Evolutionary conservation across 148 eudicot genomes (phyloP).

Genomic region (Dianthus caryophyllus): DNA sequence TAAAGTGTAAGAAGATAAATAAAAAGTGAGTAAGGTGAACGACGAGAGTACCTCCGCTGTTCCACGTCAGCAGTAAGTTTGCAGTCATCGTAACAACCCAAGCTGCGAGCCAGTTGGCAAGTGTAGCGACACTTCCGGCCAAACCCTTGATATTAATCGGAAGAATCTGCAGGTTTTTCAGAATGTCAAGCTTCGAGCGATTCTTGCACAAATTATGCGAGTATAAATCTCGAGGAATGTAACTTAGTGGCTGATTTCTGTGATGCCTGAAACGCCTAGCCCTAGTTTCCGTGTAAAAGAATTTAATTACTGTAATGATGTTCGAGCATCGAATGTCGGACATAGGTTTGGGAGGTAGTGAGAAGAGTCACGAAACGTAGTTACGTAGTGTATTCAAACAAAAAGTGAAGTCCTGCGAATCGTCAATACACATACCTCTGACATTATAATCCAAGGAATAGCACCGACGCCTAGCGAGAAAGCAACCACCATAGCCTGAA

Average conservation of each 20-base stretch:
- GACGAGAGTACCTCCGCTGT: slow-evolving; percentile 49
- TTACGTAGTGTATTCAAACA: not conserved
- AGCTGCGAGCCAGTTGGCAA: slow-evolving; percentile 61
- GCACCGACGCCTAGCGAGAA: slow-evolving; percentile 95
- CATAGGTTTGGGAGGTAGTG: no score
- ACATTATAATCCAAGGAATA: slow-evolving; percentile 95
- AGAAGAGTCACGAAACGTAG: no score
- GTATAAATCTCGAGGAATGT: not conserved
- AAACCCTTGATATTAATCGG: slow-evolving; percentile 66
- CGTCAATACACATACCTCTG: slow-evolving; percentile 53
- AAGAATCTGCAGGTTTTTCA: slow-evolving; percentile 57
- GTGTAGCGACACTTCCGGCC: slow-evolving; percentile 79
- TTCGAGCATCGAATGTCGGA: no score
- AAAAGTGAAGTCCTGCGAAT: not conserved
- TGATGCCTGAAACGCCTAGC: not conserved
- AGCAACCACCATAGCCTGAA: slow-evolving; percentile 71
- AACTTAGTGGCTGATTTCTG: not conserved
- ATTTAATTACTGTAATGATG: no score
- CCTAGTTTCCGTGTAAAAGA: not conserved
- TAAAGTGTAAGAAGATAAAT: not conserved
- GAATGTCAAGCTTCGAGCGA: not conserved
- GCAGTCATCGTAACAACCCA: slow-evolving; percentile 71
- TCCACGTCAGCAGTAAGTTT: slow-evolving; percentile 64
- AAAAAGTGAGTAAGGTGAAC: not conserved
- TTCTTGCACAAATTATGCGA: not conserved